Evolutionary conservation across 2,329 filamentous ascomycete genomes (phyloP), one percentile per base, ranked within the genome.

Genomic region (Sporothrix brasiliensis): DNA sequence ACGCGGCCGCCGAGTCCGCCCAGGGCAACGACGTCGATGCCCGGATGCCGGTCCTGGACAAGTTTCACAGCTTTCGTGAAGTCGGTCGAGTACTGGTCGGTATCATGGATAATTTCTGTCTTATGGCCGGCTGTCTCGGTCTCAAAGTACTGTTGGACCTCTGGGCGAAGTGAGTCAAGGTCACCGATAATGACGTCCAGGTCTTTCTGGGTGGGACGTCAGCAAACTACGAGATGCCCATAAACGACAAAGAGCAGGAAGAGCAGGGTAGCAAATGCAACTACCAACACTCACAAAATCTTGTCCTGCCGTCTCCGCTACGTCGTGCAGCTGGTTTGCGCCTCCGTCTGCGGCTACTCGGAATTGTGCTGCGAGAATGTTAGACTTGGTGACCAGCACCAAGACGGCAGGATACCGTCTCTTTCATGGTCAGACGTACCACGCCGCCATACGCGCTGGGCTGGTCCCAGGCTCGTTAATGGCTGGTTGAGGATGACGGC

Each of bases 1-100:
- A 98, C 91, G 41, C 95, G 89, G 7, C 95, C 95, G 56, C 92
- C 93, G 0, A 98, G 85, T 1, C 94, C 93, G 53, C 94, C 94
- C 7, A 97, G 81, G 50, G 92, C 89, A 14, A 97, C 84, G n/a
- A 97, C 88, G 76, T 94, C 86, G 39, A 72, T 41, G n/a, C 54
- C 58, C 9, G 71, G 70, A 13, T 66, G 67, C 19, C 65, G 65
- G 2, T 39, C 13, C 63, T 85, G 85, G 73, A 89, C 85, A 80
- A 85, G 90, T 74, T 79, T 83, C 74, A 91, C 86, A 75, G 89
- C 92, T 82, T 99, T 99, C 75, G 87, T 89, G 75, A 98, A 97
- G 79, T 99, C 95, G 39, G 95, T 97, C 24, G 90, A 91, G 75
- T 96, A 87, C 79, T 98, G 92, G 77, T 96, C 92, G n/a, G 84